These are phyloP conservation scores for Eurotiales sp. DNA, from an alignment of 2,329 filamentous ascomycete species.

Conservation along the genomic window DNA sequence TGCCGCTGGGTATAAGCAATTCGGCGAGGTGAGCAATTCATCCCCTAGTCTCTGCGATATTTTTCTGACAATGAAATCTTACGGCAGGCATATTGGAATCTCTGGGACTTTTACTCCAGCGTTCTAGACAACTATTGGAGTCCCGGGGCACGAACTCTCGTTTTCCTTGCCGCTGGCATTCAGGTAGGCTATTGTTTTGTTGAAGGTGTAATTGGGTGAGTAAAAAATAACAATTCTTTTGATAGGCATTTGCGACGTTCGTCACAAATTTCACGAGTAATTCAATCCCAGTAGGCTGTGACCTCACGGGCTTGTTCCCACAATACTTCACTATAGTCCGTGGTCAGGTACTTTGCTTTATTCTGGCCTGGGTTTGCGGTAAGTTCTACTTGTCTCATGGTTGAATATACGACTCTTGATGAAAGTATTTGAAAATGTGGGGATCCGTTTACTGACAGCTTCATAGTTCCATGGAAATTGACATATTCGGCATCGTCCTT, in stretches of 20 bases:
- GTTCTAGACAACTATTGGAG: slow-evolving; percentile 12
- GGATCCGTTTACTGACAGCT: not conserved
- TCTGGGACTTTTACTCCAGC: slow-evolving; percentile 11
- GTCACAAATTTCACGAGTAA: slow-evolving; percentile 12
- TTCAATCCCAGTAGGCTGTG: slow-evolving; percentile 9
- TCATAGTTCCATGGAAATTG: slow-evolving; percentile 10
- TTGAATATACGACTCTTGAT: no score
- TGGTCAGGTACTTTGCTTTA: slow-evolving; percentile 9
- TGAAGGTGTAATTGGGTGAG: no score
- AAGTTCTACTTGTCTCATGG: not conserved
- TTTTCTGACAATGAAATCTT: not conserved
- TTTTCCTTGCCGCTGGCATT: slow-evolving; percentile 10
- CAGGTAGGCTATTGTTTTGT: not conserved
- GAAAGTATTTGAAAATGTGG: no score
- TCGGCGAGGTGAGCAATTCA: slow-evolving; percentile 2
- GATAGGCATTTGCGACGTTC: slow-evolving; percentile 12
- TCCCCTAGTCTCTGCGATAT: not conserved
- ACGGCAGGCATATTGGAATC: slow-evolving; percentile 8
- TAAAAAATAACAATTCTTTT: not conserved
- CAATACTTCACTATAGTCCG: slow-evolving; percentile 9
- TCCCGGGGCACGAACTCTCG: slow-evolving; percentile 2
- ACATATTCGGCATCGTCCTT: slow-evolving; percentile 7
- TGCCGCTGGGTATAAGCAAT: slow-evolving; percentile 11
- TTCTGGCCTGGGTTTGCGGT: slow-evolving; percentile 11
- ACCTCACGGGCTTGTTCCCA: slow-evolving; percentile 11